phyloP scores from a whole-genome alignment of 2,329 filamentous ascomycete genomes.

The Rhynchosporium graminicola region DNA sequence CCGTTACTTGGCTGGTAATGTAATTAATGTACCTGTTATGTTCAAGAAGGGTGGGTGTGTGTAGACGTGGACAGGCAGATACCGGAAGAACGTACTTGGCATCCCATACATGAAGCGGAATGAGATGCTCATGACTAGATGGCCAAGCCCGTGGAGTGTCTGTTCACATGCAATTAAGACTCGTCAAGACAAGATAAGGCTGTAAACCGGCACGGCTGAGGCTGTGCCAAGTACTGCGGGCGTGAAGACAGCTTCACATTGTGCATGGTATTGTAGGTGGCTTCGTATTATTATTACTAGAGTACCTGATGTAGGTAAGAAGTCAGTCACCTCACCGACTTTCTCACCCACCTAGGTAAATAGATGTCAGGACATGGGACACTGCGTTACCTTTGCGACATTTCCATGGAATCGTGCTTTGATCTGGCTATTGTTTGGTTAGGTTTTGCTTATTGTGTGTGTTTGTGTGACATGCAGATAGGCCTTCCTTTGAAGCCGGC shows the following conservation, averaged over 20 bases:
- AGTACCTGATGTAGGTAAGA: not conserved
- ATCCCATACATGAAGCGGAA: conserved; percentile 18
- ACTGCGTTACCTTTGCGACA: too few species aligned
- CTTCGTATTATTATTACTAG: not conserved
- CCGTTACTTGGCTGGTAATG: too few species aligned
- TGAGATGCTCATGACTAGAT: conserved; percentile 8
- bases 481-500: conserved; percentile 7
- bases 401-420: too few species aligned
- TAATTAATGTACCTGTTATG: too few species aligned
- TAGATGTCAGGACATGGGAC: too few species aligned
- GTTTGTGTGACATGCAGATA: conserved; percentile 21
- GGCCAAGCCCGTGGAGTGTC: not conserved
- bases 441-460: not conserved
- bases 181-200: conserved; percentile 15
- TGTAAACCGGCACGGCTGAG: conserved; percentile 15
- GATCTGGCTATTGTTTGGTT: not conserved
- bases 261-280: not conserved
- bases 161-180: not conserved
- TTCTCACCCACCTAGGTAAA: not conserved
- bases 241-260: not conserved
- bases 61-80: conserved; percentile 1
- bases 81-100: not conserved
- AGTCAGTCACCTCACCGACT: conserved; percentile 6
- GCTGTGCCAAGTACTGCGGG: conserved; percentile 10
- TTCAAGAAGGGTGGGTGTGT: not conserved